Conservation (phyloP, 768 basidiomycete genomes). For the Serendipita indica region DNA sequence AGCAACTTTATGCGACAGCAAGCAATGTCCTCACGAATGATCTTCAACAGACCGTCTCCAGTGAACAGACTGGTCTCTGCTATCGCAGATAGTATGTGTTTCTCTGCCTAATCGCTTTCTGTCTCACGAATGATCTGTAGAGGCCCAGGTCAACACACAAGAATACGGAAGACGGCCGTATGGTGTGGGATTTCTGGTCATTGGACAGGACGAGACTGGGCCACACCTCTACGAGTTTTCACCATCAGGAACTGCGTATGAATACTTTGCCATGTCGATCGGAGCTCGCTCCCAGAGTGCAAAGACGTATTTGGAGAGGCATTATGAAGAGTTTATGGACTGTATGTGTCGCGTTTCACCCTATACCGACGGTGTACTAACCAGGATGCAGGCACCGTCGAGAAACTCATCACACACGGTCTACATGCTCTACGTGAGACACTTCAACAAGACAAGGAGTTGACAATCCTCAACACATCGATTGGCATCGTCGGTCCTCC, state of each 20-base stretch:
- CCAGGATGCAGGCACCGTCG: conserved; percentile 48
- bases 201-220: conserved; percentile 90
- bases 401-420: conserved; percentile 84
- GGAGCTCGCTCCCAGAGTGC: conserved; percentile 96
- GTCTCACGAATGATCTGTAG: conserved; percentile 26
- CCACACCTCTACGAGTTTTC: conserved; percentile 98
- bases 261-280: conserved; percentile 97
- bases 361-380: not conserved
- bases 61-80: conserved; percentile 84
- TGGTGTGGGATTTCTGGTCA: conserved; percentile 96
- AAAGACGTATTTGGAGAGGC: conserved; percentile 94
- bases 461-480: conserved; percentile 85
- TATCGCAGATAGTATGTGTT: conserved; percentile 71
- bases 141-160: conserved; percentile 97
- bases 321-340: conserved; percentile 75
- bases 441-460: conserved; percentile 94
- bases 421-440: conserved; percentile 92
- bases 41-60: conserved; percentile 88
- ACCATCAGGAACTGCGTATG: conserved; percentile 91
- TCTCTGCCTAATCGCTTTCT: not conserved
- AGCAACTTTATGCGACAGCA: conserved; percentile 99
- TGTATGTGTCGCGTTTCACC: conserved; percentile 36
- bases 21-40: conserved; percentile 89
- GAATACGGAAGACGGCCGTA: conserved; percentile 96
- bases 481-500: conserved; percentile 80